These are phyloP conservation scores for Sporothrix protearum DNA, from an alignment of 2,329 filamentous ascomycete genomes.

Conservation along the genomic window DNA sequence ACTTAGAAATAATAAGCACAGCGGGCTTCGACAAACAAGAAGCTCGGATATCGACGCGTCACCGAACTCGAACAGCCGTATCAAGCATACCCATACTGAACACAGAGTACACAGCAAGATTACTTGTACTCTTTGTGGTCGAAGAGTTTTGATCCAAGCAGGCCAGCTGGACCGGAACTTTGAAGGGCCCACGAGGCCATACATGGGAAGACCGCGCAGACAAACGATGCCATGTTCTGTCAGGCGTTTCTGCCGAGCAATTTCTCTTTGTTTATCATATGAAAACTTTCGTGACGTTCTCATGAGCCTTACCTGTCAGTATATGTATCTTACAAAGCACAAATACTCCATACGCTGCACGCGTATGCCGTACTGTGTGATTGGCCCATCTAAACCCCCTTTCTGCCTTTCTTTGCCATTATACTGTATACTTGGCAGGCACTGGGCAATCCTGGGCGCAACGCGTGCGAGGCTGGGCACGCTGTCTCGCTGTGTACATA, in stretches of 20 bases:
- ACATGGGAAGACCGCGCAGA: too few relatives aligned
- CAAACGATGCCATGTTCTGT: neutral
- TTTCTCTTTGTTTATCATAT: neutral
- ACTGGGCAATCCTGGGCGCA: conserved; percentile 3
- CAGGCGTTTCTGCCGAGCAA: neutral
- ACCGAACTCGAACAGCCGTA: neutral
- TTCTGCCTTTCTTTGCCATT: neutral
- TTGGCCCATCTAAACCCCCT: neutral
- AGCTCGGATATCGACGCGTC: neutral
- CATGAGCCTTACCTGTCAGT: too few relatives aligned
- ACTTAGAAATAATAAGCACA: neutral
- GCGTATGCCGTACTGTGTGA: too few relatives aligned
- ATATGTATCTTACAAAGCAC: too few relatives aligned
- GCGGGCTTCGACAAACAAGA: neutral
- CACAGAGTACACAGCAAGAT: too few relatives aligned
- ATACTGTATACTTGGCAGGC: neutral
- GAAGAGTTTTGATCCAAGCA: too few relatives aligned
- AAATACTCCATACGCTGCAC: too few relatives aligned
- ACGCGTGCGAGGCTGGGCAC: neutral
- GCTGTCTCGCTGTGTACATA: neutral
- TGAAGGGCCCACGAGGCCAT: too few relatives aligned
- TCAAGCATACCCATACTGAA: too few relatives aligned
- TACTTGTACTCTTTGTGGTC: too few relatives aligned
- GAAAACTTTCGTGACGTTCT: too few relatives aligned
- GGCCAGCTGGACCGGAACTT: too few relatives aligned